Base-by-base conservation (phyloP, 129 eudicot species). In the Artemisia annua region DNA sequence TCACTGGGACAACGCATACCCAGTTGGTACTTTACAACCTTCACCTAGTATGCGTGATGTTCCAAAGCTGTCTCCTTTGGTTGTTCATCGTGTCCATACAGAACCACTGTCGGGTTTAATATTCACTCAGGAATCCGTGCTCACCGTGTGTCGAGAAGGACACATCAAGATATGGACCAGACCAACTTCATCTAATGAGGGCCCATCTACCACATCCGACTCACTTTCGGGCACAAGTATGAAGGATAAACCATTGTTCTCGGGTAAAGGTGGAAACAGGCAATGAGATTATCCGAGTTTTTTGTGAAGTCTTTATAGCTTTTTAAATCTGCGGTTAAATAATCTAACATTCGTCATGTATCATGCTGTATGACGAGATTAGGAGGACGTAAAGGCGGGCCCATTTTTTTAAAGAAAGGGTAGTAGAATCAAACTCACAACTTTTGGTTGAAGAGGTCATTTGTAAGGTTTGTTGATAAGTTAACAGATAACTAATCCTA, bases 61-160 rank as follows among this genome's bases (percentile, higher is more conserved):
- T 17, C 98, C 98, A 24, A 93, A 93, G 80, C 88, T 93, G 9
- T 85, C 98, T n/a, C 98, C 98, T 5, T 69, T 93, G 30, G 92
- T 86, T 10, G 88, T 86, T 59, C 97, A 90, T 66, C 93, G 96
- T 22, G 96, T 90, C 14, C 96, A 94, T 81, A 83, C 92, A 0
- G 96, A 94, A 48, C 98, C 98, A 17, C 92, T 94, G 24, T 90
- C 98, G 5, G 91, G 91, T 58, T 53, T 93, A 76, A 75, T 86
- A 17, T 93, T 93, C 73, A 87, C 97, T 19, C 96, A 74, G 24
- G 91, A 90, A 20, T 87, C 90, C 3, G 78, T 90, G 54, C 91
- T 93, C 8, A 87, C 97, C 0, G 83, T 82, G 3, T 85, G 90
- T 70, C 85, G 98, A 26, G 98, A 93, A 75, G 98, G 98, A 5